Evolutionary conservation across 768 basidiomycete species (phyloP).

Genomic region (Serendipita sp.): DNA sequence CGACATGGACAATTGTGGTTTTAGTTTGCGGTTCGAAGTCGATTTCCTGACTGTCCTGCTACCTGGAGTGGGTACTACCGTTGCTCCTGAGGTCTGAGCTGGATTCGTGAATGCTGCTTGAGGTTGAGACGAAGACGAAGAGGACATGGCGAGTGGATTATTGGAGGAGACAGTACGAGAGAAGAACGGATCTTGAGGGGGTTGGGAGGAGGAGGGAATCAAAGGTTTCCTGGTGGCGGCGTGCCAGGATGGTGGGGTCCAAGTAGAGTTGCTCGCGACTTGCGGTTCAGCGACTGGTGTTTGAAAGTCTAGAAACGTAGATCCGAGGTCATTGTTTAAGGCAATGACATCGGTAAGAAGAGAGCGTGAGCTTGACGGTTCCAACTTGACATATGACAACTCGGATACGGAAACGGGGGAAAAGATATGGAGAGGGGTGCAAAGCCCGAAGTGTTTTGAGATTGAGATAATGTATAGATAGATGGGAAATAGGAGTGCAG

Average conservation of each 20-base stretch:
- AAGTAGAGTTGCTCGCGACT: background rate
- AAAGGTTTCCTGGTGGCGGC: background rate
- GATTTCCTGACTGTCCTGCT: background rate
- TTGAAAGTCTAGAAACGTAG: too few species aligned
- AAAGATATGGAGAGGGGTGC: too few species aligned
- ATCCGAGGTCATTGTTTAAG: too few species aligned
- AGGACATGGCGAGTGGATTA: background rate
- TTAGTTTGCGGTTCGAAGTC: background rate
- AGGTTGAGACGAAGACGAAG: background rate
- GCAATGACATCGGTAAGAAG: too few species aligned
- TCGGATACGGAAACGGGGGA: too few species aligned
- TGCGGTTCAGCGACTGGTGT: too few species aligned
- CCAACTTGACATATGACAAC: too few species aligned
- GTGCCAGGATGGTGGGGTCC: background rate
- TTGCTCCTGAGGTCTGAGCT: background rate
- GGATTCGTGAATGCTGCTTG: background rate
- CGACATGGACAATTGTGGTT: background rate
- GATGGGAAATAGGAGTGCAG: too few species aligned
- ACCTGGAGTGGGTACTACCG: background rate
- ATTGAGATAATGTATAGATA: too few species aligned
- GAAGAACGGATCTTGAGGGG: background rate
- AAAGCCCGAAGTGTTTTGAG: too few species aligned
- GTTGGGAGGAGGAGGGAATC: background rate
- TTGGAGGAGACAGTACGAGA: background rate
- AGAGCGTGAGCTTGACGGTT: too few species aligned